These are phyloP conservation scores for Nemania bipapillata DNA, from an alignment of 2,329 filamentous ascomycete genomes.

Conservation along the genomic window DNA sequence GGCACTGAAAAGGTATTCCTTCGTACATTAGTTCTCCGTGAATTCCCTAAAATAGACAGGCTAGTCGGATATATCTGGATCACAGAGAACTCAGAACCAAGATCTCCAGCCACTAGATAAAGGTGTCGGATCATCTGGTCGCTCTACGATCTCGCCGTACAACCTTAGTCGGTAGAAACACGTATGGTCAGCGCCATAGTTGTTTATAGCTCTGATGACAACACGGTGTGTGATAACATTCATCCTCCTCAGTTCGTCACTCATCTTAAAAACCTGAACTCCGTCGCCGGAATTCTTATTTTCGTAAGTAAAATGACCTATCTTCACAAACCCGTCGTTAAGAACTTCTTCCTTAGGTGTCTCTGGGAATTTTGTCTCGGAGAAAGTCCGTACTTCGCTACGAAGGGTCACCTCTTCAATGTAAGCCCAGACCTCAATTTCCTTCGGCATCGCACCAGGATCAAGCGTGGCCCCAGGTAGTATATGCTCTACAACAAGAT, in stretches of 20 bases:
- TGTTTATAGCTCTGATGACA: constrained; percentile 66
- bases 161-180: constrained; percentile 73
- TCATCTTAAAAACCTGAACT: constrained; percentile 65
- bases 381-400: constrained; percentile 58
- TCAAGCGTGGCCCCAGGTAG: constrained; percentile 69
- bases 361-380: constrained; percentile 56
- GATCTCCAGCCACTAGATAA: neutral
- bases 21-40: constrained; percentile 8
- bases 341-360: constrained; percentile 46
- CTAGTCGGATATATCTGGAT: neutral
- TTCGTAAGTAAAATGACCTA: constrained; percentile 67
- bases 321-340: constrained; percentile 63
- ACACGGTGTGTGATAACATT: constrained; percentile 63
- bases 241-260: constrained; percentile 61
- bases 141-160: constrained; percentile 59
- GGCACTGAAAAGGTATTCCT: neutral
- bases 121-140: constrained; percentile 17
- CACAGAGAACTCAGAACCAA: neutral
- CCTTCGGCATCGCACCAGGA: constrained; percentile 69
- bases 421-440: constrained; percentile 76
- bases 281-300: constrained; percentile 57
- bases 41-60: neutral
- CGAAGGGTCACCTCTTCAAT: constrained; percentile 61
- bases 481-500: constrained; percentile 79
- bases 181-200: constrained; percentile 70